phyloP scores from a whole-genome alignment of 148 eudicot genomes.

The Simmondsia chinensis region DNA sequence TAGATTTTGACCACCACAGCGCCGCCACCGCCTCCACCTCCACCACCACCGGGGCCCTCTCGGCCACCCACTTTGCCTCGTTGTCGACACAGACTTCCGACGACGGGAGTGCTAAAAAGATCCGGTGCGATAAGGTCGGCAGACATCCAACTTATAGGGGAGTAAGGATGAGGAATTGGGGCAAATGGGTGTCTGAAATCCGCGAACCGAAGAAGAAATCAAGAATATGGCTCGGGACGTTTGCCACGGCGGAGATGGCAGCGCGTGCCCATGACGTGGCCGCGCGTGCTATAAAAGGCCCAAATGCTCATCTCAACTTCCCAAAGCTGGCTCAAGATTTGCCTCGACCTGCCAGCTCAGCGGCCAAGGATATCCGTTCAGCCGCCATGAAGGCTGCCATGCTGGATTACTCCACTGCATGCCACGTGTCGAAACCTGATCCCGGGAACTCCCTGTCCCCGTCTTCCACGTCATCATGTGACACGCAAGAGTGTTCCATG shows the following conservation, averaged over 20 bases:
- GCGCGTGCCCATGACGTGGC: conserved; percentile 42
- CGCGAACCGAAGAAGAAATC: conserved; percentile 39
- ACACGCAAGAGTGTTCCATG: too few species aligned
- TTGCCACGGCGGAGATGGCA: conserved; percentile 36
- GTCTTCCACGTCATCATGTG: too few species aligned
- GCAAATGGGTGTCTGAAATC: conserved; percentile 40
- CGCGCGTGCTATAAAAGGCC: conserved; percentile 34
- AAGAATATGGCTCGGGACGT: conserved; percentile 41
- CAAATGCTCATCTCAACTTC: conserved; percentile 26
- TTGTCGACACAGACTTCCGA: too few species aligned
- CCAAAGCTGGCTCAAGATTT: conserved; percentile 22
- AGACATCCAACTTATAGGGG: conserved; percentile 21
- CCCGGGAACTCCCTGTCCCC: too few species aligned
- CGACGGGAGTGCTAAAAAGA: too few species aligned
- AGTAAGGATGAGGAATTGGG: conserved; percentile 30
- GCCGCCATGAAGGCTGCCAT: conserved; percentile 33
- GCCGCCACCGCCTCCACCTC: too few species aligned
- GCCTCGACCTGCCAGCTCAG: conserved; percentile 21
- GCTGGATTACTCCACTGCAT: background rate
- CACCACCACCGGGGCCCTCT: too few species aligned
- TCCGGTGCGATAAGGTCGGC: too few species aligned
- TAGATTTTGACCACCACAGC: too few species aligned
- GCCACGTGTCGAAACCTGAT: too few species aligned
- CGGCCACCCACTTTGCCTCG: too few species aligned
- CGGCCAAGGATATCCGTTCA: conserved; percentile 30